Evolutionary conservation across 2,329 filamentous ascomycete species (phyloP).

Genomic region (Beauveria sp.): DNA sequence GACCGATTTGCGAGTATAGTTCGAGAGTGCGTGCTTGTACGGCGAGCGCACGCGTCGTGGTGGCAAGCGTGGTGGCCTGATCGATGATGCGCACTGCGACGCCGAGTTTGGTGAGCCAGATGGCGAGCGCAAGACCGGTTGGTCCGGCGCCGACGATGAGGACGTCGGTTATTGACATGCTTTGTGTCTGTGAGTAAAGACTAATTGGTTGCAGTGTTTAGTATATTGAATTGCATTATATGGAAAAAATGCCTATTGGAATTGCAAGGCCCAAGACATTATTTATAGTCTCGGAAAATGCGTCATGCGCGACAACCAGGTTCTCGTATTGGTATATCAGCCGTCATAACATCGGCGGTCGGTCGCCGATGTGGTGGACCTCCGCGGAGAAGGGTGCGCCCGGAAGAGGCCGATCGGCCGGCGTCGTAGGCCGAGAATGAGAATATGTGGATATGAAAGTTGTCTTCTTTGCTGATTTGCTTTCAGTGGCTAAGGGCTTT

Average conservation of each 20-base stretch:
- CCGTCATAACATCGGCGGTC: not conserved
- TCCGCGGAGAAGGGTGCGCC: not conserved
- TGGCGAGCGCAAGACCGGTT: slow-evolving; percentile 8
- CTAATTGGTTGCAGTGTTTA: not conserved
- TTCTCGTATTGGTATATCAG: not conserved
- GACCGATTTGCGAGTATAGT: slow-evolving; percentile 5
- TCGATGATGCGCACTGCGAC: slow-evolving; percentile 9
- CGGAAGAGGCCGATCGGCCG: not conserved
- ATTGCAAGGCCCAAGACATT: not conserved
- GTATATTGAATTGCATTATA: too few relatives aligned
- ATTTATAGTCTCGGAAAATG: not conserved
- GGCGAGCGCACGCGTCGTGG: slow-evolving; percentile 7
- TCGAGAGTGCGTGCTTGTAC: slow-evolving; percentile 6
- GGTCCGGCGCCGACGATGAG: slow-evolving; percentile 11
- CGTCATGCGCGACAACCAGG: not conserved
- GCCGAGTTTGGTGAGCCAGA: slow-evolving; percentile 10
- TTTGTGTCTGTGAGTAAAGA: not conserved
- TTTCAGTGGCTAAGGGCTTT: too few relatives aligned
- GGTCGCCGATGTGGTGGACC: not conserved
- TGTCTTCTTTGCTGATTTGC: not conserved
- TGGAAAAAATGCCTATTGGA: too few relatives aligned
- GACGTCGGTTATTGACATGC: slow-evolving; percentile 3
- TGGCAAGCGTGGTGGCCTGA: not conserved
- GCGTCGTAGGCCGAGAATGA: not conserved
- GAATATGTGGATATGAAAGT: not conserved